phyloP scores from a whole-genome alignment of 2,329 filamentous ascomycete species.

The Apiospora koreana region DNA sequence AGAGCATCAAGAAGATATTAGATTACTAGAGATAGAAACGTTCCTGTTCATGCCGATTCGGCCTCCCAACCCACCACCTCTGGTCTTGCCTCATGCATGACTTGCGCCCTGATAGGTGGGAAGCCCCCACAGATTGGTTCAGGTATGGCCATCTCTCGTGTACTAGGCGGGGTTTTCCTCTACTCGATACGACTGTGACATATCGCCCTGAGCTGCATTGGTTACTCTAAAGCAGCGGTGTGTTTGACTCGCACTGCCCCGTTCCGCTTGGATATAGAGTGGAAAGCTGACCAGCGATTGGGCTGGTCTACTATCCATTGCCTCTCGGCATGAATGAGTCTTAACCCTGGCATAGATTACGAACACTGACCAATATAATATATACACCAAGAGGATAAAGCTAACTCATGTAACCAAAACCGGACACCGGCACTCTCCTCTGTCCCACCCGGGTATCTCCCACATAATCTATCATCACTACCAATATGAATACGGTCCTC shows the following conservation, averaged over 20 bases:
- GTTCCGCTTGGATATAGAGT: no score
- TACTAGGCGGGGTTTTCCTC: no score
- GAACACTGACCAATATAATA: not conserved
- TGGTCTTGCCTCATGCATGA: no score
- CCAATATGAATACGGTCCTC: not conserved
- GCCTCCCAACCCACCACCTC: no score
- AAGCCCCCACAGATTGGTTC: no score
- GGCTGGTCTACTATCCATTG: not conserved
- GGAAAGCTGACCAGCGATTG: no score
- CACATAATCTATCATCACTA: not conserved
- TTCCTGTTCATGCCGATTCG: not conserved
- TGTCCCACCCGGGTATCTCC: not conserved
- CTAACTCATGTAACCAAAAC: not conserved
- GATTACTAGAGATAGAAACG: conserved; percentile 52
- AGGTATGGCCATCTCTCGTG: no score
- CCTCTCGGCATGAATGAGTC: not conserved
- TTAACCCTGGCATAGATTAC: not conserved
- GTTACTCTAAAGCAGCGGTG: no score
- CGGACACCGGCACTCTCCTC: not conserved
- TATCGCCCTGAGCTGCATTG: no score
- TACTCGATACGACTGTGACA: no score
- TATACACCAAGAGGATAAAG: not conserved
- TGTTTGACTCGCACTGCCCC: no score
- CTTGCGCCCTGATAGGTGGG: no score
- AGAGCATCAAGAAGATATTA: conserved; percentile 67